phyloP scores from a whole-genome alignment of 345 rosid genomes.

The Turnera subulata region DNA sequence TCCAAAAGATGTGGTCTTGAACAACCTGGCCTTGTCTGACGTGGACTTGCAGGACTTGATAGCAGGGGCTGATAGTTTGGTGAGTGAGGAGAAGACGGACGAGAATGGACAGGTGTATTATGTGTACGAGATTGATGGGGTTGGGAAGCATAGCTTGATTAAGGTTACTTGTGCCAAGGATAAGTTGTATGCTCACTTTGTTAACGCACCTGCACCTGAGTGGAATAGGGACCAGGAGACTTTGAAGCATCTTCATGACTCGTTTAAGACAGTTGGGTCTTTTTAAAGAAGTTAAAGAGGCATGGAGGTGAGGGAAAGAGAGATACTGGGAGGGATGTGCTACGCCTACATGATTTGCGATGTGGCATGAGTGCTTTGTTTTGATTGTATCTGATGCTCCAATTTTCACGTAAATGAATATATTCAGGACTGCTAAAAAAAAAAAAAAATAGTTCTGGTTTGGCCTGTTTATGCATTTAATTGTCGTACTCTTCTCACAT shows the following conservation, averaged over 20 bases:
- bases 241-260: slow-evolving; percentile 74
- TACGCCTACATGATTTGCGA: no score
- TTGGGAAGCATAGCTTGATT: slow-evolving; percentile 66
- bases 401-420: no score
- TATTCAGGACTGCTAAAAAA: no score
- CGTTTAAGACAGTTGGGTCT: slow-evolving; percentile 65
- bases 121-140: slow-evolving; percentile 74
- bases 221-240: slow-evolving; percentile 77
- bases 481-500: no score
- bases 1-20: slow-evolving; percentile 65
- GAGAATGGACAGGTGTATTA: slow-evolving; percentile 71
- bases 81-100: slow-evolving; percentile 57
- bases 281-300: neutral
- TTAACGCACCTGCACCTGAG: slow-evolving; percentile 75
- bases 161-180: slow-evolving; percentile 81
- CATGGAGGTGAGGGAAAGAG: neutral
- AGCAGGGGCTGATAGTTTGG: slow-evolving; percentile 63
- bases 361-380: no score
- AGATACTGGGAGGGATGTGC: no score
- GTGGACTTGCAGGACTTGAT: slow-evolving; percentile 80
- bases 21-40: slow-evolving; percentile 78
- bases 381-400: no score
- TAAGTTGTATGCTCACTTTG: slow-evolving; percentile 89
- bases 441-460: no score
- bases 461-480: no score